Percentiles rank a stretch among this genome's conserved stretches.
Conservation (phyloP, 805 yeast species). For the Starmerella vaccinii region DNA sequence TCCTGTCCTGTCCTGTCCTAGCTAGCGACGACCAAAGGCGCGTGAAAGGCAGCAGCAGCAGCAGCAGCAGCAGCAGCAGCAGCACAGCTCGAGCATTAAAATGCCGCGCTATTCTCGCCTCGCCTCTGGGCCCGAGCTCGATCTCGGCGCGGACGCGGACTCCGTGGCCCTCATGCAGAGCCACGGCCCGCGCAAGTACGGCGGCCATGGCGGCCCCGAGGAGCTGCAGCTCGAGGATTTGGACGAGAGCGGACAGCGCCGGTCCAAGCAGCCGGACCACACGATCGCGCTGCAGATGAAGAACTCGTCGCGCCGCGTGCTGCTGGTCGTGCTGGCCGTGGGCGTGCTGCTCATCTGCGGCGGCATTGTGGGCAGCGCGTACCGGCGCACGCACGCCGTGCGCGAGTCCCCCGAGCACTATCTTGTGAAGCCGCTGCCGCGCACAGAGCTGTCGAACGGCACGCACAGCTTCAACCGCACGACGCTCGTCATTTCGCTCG, state of each 20-base stretch:
- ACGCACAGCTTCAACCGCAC: constrained; percentile 66
- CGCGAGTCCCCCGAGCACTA: neutral
- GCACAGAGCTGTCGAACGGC: constrained; percentile 38
- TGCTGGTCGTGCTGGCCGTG: constrained; percentile 7
- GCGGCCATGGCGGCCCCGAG: constrained; percentile 16
- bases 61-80: too few relatives aligned
- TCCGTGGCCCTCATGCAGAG: constrained; percentile 21
- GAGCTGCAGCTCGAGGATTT: constrained; percentile 23
- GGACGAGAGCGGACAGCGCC: constrained; percentile 18
- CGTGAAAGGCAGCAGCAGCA: too few relatives aligned
- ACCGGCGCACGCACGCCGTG: neutral
- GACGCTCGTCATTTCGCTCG: constrained; percentile 68
- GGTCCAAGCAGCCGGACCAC: neutral
- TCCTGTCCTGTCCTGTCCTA: too few relatives aligned
- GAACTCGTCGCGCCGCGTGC: constrained; percentile 6
- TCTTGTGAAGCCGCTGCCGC: constrained; percentile 11
- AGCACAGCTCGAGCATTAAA: too few relatives aligned
- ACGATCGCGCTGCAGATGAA: neutral
- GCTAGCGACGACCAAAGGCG: too few relatives aligned
- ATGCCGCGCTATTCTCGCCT: constrained; percentile 13
- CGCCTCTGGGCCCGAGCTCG: constrained; percentile 3
- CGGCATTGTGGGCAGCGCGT: constrained; percentile 5
- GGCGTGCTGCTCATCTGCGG: constrained; percentile 11
- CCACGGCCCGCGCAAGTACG: constrained; percentile 16
- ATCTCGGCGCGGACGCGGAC: constrained; percentile 21